Percentiles rank a stretch among this genome's conserved stretches.
phyloP scores from a whole-genome alignment of 78 protist species.

The Planoprotostelium fungivorum region DNA sequence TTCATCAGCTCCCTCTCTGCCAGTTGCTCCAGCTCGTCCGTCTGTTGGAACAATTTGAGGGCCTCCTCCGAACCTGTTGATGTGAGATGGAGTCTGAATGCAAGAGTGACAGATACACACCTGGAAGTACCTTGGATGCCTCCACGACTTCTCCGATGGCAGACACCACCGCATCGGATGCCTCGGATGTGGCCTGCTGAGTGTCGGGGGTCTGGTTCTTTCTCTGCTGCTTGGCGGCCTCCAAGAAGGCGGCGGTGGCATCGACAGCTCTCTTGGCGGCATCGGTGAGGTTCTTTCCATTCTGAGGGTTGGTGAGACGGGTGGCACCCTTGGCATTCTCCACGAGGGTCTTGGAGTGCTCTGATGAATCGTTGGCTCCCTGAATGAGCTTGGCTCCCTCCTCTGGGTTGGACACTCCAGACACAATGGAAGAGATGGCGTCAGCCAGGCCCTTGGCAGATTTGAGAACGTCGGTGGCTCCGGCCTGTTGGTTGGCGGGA shows the following conservation, averaged over 20 bases:
- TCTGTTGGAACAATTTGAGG: constrained; percentile 48
- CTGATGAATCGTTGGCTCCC: constrained; percentile 9
- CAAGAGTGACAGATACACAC: constrained; percentile 10
- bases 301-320: constrained; percentile 45
- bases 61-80: constrained; percentile 25
- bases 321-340: constrained; percentile 52
- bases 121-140: constrained; percentile 61
- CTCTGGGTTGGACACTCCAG: constrained; percentile 26
- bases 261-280: constrained; percentile 52
- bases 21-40: constrained; percentile 61
- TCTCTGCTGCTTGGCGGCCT: constrained; percentile 33
- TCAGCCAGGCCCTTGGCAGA: constrained; percentile 53
- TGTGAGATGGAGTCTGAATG: background rate
- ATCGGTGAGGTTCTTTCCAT: constrained; percentile 52
- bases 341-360: constrained; percentile 13
- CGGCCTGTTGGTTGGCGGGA: constrained; percentile 19
- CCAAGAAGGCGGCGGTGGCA: constrained; percentile 22
- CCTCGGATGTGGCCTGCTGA: constrained; percentile 36
- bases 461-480: constrained; percentile 46
- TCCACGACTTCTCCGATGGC: constrained; percentile 25
- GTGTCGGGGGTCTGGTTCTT: constrained; percentile 28
- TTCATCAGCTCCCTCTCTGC: constrained; percentile 61
- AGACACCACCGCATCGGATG: constrained; percentile 23
- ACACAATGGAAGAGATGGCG: constrained; percentile 37
- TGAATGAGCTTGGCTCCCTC: constrained; percentile 23